phyloP scores from a whole-genome alignment of 179 eudicot species.

The Vitellaria paradoxa region DNA sequence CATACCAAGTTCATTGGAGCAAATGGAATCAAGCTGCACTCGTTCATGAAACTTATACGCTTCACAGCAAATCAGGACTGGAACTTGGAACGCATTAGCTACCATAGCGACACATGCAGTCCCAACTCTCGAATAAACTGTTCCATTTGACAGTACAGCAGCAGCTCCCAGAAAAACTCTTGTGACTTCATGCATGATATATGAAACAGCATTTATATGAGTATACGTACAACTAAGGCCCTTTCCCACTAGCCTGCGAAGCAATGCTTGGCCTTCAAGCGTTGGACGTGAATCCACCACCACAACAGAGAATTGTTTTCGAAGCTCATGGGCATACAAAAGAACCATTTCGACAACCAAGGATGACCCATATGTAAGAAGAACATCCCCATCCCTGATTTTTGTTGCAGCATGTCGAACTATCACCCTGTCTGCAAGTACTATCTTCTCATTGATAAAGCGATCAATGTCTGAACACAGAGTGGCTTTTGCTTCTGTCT shows the following conservation, averaged over 20 bases:
- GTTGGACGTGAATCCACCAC: slow-evolving; percentile 95
- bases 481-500: slow-evolving; percentile 75
- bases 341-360: slow-evolving; percentile 81
- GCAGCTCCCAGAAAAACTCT: slow-evolving; percentile 90
- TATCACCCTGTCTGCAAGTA: slow-evolving; percentile 86
- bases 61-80: slow-evolving; percentile 93
- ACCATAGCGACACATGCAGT: slow-evolving; percentile 99
- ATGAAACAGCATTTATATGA: slow-evolving; percentile 90
- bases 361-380: slow-evolving; percentile 86
- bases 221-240: slow-evolving; percentile 92
- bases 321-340: slow-evolving; percentile 78
- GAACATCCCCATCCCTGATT: slow-evolving; percentile 91
- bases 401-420: slow-evolving; percentile 84
- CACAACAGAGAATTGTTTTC: slow-evolving; percentile 80
- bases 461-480: slow-evolving; percentile 69
- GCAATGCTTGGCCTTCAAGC: slow-evolving; percentile 80
- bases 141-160: slow-evolving; percentile 87
- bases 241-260: slow-evolving; percentile 75
- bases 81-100: slow-evolving; percentile 85
- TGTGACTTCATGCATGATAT: slow-evolving; percentile 91
- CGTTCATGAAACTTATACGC: slow-evolving; percentile 97
- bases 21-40: slow-evolving; percentile 96
- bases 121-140: slow-evolving; percentile 91
- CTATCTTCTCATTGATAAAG: slow-evolving; percentile 79
- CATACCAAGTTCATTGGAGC: slow-evolving; percentile 95